phyloP scores from a whole-genome alignment of 805 yeast genomes.

The Saccharomycopsis fodiens region DNA sequence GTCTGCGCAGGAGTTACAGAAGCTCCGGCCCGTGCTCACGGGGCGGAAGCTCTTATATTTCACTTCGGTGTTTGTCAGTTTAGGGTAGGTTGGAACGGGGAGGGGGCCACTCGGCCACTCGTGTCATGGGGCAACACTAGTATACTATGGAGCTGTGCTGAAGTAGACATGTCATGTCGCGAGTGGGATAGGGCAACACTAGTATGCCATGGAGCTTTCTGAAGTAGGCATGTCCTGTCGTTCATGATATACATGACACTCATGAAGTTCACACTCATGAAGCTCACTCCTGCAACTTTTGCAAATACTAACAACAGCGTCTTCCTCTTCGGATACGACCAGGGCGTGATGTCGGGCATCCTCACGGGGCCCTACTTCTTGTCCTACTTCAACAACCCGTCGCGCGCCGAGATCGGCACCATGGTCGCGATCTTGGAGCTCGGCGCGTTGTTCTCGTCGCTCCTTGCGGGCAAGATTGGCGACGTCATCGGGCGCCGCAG shows the following conservation, averaged over 20 bases:
- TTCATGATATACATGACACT: no score
- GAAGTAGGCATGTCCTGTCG: no score
- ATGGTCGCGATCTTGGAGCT: constrained; percentile 84
- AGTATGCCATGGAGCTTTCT: no score
- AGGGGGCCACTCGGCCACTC: background rate
- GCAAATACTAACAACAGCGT: constrained; percentile 30
- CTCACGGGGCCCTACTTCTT: constrained; percentile 65
- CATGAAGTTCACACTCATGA: no score
- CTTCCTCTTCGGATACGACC: constrained; percentile 73
- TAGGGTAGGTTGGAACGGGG: constrained; percentile 28
- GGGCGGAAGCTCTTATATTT: constrained; percentile 26
- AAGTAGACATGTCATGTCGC: no score
- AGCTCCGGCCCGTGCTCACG: constrained; percentile 18
- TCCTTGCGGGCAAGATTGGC: constrained; percentile 70
- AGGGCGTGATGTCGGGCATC: constrained; percentile 88
- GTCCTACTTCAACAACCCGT: constrained; percentile 64
- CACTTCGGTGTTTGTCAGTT: constrained; percentile 33
- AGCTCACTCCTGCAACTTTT: no score
- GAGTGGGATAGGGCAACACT: no score
- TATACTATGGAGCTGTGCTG: no score
- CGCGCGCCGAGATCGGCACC: constrained; percentile 69
- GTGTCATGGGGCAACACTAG: no score
- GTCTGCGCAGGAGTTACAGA: constrained; percentile 9
- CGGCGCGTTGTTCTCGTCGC: constrained; percentile 76
- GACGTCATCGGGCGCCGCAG: constrained; percentile 74